Evolutionary conservation across 2,329 filamentous ascomycete species (phyloP), one percentile per base, ranked within the genome.

Genomic region (Fonsecaea multimorphosa): DNA sequence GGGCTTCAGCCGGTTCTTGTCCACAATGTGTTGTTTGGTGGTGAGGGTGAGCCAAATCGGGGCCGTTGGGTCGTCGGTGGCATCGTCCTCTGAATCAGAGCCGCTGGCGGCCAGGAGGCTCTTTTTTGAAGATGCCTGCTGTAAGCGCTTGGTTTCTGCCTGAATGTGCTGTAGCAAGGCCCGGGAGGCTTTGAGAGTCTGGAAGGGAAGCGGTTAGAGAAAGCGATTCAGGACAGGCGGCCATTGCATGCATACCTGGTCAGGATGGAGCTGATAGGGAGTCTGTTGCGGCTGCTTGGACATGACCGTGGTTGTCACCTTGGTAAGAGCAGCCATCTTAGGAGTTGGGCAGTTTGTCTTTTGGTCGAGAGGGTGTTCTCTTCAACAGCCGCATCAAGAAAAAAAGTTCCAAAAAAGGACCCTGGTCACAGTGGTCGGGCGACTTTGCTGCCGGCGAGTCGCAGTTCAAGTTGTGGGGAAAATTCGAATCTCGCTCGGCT

Each of bases 1-100:
- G 31, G 93, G 93, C 83, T 96, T 94, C 71, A 97, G 84, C 62
- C 88, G 86, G 76, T 87, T 87, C 78, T 91, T 89, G 80, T 96
- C 91, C 68, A 84, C 81, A 68, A 89, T 84, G 74, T 89, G 86
- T 77, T 87, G 86, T 78, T 89, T 89, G 38, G 87, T 89, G 22
- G 86, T 86, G 31, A 89, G 75, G 52, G 85, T 80, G 44, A 89
- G 82, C 83, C 87, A 89, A 64, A 89, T 78, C n/a, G 83, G 80
- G 6, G 85, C 81, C 53, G 84, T 82, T 56, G 82, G 82, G 65
- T 83, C 78, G 29, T 78, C 73, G 3, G 77, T 73, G 27, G 80
- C 77, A 31, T 81, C 80, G 36, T 82, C 81, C 27, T 81, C 80
- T 36, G 77, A 76, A 55, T 82, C 80, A 34, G 79, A 80, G 40